These are phyloP conservation scores for Limonium bicolor DNA, from an alignment of 148 eudicot species.

Conservation along the genomic window DNA sequence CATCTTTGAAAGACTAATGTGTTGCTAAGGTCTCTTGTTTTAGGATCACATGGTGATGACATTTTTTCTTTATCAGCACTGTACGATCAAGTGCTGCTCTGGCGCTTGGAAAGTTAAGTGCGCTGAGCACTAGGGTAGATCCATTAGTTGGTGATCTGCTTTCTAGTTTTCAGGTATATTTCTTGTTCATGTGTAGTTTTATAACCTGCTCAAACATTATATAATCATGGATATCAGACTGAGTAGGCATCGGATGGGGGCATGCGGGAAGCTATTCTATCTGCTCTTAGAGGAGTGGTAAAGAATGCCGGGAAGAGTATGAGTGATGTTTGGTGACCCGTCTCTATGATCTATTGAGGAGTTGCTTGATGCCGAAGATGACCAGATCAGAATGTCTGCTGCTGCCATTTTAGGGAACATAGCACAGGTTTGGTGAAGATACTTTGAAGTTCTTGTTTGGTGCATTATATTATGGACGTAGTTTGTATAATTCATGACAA, in stretches of 20 bases:
- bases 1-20: too few relatives aligned
- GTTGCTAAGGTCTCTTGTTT: too few relatives aligned
- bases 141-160: constrained; percentile 94
- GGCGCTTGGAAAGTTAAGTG: constrained; percentile 98
- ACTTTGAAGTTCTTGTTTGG: too few relatives aligned
- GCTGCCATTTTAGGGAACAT: constrained; percentile 68
- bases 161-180: constrained; percentile 68
- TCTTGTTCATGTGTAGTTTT: constrained; percentile 1
- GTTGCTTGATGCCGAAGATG: constrained; percentile 67
- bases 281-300: constrained; percentile 85
- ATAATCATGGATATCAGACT: constrained; percentile 3
- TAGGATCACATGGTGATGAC: too few relatives aligned
- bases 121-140: constrained; percentile 87
- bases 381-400: constrained; percentile 59
- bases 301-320: constrained; percentile 91
- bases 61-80: constrained; percentile 42
- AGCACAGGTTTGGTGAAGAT: constrained; percentile 47
- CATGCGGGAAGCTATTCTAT: constrained; percentile 75
- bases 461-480: too few relatives aligned
- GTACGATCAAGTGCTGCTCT: constrained; percentile 92
- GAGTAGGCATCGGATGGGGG: constrained; percentile 77
- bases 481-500: too few relatives aligned
- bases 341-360: constrained; percentile 37
- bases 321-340: constrained; percentile 50
- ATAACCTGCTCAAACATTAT: neutral